These are phyloP conservation scores for Crataegus laevigata DNA, from an alignment of 306 rosid species.

Conservation along the genomic window DNA sequence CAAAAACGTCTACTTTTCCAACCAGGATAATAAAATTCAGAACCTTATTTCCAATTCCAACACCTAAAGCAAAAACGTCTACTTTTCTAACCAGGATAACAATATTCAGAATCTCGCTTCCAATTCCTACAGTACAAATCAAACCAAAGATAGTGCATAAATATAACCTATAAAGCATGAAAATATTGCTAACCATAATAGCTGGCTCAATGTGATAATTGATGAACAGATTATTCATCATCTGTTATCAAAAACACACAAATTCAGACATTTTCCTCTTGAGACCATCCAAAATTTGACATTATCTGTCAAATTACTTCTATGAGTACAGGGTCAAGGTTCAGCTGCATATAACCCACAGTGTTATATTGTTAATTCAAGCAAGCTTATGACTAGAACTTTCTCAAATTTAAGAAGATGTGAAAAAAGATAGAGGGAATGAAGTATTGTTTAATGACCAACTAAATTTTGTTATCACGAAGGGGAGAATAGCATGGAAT, in stretches of 20 bases:
- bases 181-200: not conserved
- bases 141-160: not conserved
- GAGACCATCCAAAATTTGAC: not conserved
- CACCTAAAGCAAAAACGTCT: not conserved
- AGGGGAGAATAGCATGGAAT: not conserved
- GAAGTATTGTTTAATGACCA: not conserved
- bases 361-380: not conserved
- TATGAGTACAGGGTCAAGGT: not conserved
- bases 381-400: not conserved
- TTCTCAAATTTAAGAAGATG: not conserved
- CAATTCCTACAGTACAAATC: not conserved
- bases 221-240: not conserved
- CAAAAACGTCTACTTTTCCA: not conserved
- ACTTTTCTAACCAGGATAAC: not conserved
- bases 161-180: not conserved
- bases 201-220: not conserved
- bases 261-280: not conserved
- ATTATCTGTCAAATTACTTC: not conserved
- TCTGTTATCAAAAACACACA: not conserved
- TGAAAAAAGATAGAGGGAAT: not conserved
- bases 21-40: not conserved
- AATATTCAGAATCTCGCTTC: not conserved
- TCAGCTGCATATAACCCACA: not conserved
- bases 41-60: not conserved
- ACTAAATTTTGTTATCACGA: not conserved